These are phyloP conservation scores for Aspergillus intermedius DNA, from an alignment of 2,329 filamentous ascomycete genomes.

Conservation along the genomic window DNA sequence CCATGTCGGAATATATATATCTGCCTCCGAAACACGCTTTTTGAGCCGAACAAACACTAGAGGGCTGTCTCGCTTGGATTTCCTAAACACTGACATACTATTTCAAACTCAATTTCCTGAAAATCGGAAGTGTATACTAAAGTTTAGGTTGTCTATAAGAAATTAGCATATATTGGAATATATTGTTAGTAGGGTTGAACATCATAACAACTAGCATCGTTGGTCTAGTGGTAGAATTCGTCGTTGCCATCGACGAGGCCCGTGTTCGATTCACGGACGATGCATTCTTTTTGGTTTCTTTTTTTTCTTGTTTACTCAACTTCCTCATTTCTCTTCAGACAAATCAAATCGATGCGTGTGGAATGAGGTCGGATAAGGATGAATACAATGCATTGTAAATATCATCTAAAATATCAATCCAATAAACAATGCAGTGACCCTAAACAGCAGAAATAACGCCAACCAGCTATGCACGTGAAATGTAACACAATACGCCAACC, in stretches of 20 bases:
- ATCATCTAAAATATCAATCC: not conserved
- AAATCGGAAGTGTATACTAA: no score
- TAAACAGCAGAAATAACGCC: not conserved
- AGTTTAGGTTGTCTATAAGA: no score
- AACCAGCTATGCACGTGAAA: not conserved
- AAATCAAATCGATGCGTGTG: no score
- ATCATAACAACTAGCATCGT: constrained; percentile 29
- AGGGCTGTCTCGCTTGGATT: no score
- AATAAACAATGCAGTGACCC: not conserved
- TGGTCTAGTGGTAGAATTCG: constrained; percentile 43
- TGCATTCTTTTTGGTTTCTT: constrained; percentile 14
- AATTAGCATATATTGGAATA: no score
- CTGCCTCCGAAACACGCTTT: no score
- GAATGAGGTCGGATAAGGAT: not conserved
- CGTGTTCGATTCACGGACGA: constrained; percentile 43
- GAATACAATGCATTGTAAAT: not conserved
- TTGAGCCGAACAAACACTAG: no score
- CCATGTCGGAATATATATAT: no score
- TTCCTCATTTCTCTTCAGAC: not conserved
- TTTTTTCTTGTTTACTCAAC: not conserved
- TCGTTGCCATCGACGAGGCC: constrained; percentile 43
- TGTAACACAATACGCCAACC: not conserved
- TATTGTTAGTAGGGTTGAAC: no score
- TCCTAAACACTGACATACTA: no score
- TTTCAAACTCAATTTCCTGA: no score